Percentiles rank a stretch among this genome's conserved stretches.
Evolutionary conservation across 306 rosid genomes (phyloP).

Genomic region (Trifolium fragiferum): DNA sequence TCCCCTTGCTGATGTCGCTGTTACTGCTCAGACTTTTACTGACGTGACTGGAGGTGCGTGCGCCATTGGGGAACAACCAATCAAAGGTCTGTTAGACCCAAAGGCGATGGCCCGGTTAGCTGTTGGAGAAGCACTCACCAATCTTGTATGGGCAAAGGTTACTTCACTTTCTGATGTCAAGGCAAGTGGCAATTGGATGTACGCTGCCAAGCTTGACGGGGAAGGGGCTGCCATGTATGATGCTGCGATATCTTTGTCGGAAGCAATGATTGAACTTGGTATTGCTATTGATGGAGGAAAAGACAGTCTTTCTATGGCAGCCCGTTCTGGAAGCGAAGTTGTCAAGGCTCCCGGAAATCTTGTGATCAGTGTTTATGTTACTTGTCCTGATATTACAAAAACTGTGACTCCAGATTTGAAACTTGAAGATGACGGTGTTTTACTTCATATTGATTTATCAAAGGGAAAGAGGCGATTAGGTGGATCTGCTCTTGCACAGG

Average conservation of each 20-base stretch:
- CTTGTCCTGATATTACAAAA: conserved; percentile 92
- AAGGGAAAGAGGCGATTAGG: conserved; percentile 84
- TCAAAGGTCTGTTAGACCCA: conserved; percentile 84
- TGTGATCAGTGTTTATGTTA: conserved; percentile 87
- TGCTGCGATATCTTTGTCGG: conserved; percentile 75
- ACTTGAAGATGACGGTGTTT: conserved; percentile 74
- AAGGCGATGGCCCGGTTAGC: conserved; percentile 96
- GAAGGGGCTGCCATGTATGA: conserved; percentile 96
- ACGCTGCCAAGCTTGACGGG: conserved; percentile 92
- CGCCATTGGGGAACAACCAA: conserved; percentile 91
- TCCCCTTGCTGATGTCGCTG: conserved; percentile 87
- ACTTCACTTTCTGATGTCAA: conserved; percentile 87
- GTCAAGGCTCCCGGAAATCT: conserved; percentile 96
- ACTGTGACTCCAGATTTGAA: conserved; percentile 90
- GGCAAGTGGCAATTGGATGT: conserved; percentile 97
- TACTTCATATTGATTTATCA: conserved; percentile 79
- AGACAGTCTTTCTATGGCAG: conserved; percentile 96
- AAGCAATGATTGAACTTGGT: conserved; percentile 88
- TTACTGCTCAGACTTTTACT: conserved; percentile 77
- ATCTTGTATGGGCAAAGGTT: conserved; percentile 93
- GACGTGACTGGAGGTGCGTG: conserved; percentile 86
- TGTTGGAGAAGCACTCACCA: conserved; percentile 92
- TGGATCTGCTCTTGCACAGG: conserved; percentile 92
- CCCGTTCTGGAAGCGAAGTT: conserved; percentile 75
- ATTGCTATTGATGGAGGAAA: conserved; percentile 96